Percentiles rank a stretch among this genome's conserved stretches.
Conservation (phyloP, 2,329 filamentous ascomycete genomes). For the Colletotrichum spaethianum region DNA sequence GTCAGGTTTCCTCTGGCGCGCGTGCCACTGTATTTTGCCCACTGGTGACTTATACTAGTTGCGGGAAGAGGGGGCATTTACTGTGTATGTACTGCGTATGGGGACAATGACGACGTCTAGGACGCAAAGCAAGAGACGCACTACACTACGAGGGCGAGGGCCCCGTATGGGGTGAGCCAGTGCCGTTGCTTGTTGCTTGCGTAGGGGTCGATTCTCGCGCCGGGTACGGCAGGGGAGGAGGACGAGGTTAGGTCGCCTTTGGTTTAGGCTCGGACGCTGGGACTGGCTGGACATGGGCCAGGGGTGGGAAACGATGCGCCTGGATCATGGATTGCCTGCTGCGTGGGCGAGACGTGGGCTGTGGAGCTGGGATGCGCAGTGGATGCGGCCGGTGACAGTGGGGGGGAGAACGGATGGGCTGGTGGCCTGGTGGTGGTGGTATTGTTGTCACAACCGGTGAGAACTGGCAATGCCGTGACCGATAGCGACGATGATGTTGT, state of each 20-base stretch:
- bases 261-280: conserved; percentile 13
- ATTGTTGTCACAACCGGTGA: not conserved
- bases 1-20: conserved; percentile 35
- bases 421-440: not conserved
- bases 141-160: conserved; percentile 3
- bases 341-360: not conserved
- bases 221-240: conserved; percentile 3
- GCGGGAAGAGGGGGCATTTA: conserved; percentile 2
- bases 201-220: conserved; percentile 2
- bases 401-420: not conserved
- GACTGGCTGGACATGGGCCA: conserved; percentile 9
- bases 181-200: not conserved
- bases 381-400: not conserved
- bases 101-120: conserved; percentile 34
- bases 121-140: conserved; percentile 21
- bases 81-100: not conserved
- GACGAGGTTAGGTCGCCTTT: not conserved
- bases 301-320: conserved; percentile 5
- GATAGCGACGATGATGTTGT: conserved; percentile 1
- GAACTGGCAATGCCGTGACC: not conserved
- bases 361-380: not conserved
- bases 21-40: conserved; percentile 18
- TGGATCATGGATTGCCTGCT: conserved; percentile 8
- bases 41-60: not conserved
- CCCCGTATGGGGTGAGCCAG: not conserved